A percentile compares a stretch with the other conserved stretches of the same genome.
phyloP scores from a whole-genome alignment of 352 stramenopile species.

The Aphanomyces stellatus region DNA sequence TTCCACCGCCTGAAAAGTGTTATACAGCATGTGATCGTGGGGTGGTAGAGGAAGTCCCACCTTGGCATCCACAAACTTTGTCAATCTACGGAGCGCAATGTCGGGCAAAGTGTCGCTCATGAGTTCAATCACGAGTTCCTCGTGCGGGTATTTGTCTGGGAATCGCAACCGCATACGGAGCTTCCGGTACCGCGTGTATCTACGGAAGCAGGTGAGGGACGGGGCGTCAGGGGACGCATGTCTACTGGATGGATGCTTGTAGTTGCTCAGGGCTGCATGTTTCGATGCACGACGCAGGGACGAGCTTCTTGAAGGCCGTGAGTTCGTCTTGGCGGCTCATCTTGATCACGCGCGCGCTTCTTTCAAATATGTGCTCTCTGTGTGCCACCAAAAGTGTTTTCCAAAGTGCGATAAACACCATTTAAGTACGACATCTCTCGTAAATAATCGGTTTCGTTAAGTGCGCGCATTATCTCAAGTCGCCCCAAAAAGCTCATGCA shows the following conservation, averaged over 20 bases:
- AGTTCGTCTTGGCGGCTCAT: slow-evolving; percentile 5
- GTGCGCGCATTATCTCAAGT: background rate
- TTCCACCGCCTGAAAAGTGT: background rate
- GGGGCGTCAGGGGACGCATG: background rate
- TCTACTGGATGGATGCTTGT: slow-evolving; percentile 7
- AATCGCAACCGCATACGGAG: slow-evolving; percentile 9
- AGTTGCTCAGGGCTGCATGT: slow-evolving; percentile 5
- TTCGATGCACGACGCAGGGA: background rate
- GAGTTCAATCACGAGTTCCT: slow-evolving; percentile 10
- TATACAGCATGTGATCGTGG: background rate
- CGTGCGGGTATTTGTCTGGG: slow-evolving; percentile 3
- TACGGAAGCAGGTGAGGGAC: background rate
- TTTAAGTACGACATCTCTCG: background rate
- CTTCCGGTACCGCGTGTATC: slow-evolving; percentile 3
- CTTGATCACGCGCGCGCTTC: background rate
- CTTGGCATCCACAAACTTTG: slow-evolving; percentile 15
- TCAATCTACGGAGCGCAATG: slow-evolving; percentile 8
- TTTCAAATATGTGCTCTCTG: too few relatives aligned
- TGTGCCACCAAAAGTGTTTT: background rate
- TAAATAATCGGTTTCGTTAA: too few relatives aligned
- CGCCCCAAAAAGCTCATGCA: background rate
- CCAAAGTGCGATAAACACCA: background rate
- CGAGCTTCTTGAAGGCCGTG: background rate
- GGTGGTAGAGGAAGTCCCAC: background rate
- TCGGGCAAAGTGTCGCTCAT: slow-evolving; percentile 5